Percentiles rank a stretch among this genome's conserved stretches.
Conservation (phyloP, 225 moss, liverwort and hornwort species). For the Bryum argenteum region DNA sequence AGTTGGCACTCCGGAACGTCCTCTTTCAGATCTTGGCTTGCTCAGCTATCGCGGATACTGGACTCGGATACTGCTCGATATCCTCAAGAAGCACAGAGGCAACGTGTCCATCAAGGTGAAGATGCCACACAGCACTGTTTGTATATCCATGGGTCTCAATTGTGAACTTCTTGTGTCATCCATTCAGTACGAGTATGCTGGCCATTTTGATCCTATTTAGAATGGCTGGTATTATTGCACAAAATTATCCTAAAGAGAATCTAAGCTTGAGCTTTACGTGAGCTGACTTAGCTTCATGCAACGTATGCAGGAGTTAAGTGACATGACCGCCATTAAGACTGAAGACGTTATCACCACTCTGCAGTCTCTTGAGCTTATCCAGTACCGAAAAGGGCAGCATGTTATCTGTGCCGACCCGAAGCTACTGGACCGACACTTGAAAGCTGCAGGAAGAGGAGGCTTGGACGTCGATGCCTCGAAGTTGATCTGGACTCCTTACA, state of each 20-base stretch:
- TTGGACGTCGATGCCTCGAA: slow-evolving; percentile 94
- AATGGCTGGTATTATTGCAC: background rate
- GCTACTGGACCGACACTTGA: slow-evolving; percentile 85
- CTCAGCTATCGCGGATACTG: slow-evolving; percentile 94
- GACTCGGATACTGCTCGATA: slow-evolving; percentile 91
- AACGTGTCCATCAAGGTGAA: slow-evolving; percentile 95
- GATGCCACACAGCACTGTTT: background rate
- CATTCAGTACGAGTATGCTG: slow-evolving; percentile 1
- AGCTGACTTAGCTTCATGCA: background rate
- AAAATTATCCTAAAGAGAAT: background rate
- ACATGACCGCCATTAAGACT: slow-evolving; percentile 98
- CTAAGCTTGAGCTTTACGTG: background rate
- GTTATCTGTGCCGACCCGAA: slow-evolving; percentile 98
- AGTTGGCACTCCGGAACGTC: slow-evolving; percentile 92
- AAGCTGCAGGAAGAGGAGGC: slow-evolving; percentile 92
- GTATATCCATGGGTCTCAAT: background rate
- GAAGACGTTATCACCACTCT: slow-evolving; percentile 92
- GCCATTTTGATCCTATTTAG: background rate
- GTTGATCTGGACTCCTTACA: slow-evolving; percentile 97
- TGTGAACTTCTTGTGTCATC: background rate
- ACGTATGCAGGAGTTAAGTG: slow-evolving; percentile 75
- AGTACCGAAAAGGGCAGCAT: slow-evolving; percentile 97
- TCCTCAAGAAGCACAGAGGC: slow-evolving; percentile 93
- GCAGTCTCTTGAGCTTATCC: slow-evolving; percentile 90
- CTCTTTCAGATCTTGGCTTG: slow-evolving; percentile 90